A percentile compares a stretch with the other conserved stretches of the same genome.
Conservation (phyloP, 805 yeast species). For the Zygotorulaspora sp. region DNA sequence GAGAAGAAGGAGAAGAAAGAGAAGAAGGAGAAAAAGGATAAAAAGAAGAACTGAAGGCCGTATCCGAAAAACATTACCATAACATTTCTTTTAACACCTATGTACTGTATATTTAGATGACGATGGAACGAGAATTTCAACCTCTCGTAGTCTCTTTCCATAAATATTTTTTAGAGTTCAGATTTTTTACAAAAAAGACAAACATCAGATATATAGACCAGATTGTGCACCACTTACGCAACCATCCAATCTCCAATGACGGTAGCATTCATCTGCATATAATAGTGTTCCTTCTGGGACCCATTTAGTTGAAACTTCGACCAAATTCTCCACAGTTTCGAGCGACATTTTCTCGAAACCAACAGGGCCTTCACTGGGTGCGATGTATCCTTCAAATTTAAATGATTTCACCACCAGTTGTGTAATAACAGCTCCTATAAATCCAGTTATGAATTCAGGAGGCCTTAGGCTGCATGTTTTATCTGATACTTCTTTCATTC, state of each 20-base stretch:
- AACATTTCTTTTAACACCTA: conserved; percentile 14
- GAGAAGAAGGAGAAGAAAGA: conserved; percentile 33
- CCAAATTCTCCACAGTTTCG: conserved; percentile 27
- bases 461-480: conserved; percentile 41
- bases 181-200: neutral
- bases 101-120: conserved; percentile 32
- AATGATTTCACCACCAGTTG: conserved; percentile 16
- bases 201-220: conserved; percentile 28
- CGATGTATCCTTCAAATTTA: conserved; percentile 18
- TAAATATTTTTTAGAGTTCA: conserved; percentile 2
- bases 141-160: conserved; percentile 6
- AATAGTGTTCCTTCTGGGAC: conserved; percentile 9
- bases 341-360: conserved; percentile 51
- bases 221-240: conserved; percentile 32
- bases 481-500: conserved; percentile 23
- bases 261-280: conserved; percentile 27
- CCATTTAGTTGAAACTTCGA: conserved; percentile 19
- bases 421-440: conserved; percentile 44
- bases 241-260: conserved; percentile 31
- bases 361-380: conserved; percentile 57
- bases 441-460: conserved; percentile 60
- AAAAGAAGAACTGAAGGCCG: conserved; percentile 16
- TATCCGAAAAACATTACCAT: conserved; percentile 1
- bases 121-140: conserved; percentile 11
- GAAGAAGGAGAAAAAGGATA: conserved; percentile 28